Percentiles rank a stretch among this genome's conserved stretches.
These are phyloP conservation scores for Inga leiocalycina DNA, from an alignment of 306 rosid species.

Conservation along the genomic window DNA sequence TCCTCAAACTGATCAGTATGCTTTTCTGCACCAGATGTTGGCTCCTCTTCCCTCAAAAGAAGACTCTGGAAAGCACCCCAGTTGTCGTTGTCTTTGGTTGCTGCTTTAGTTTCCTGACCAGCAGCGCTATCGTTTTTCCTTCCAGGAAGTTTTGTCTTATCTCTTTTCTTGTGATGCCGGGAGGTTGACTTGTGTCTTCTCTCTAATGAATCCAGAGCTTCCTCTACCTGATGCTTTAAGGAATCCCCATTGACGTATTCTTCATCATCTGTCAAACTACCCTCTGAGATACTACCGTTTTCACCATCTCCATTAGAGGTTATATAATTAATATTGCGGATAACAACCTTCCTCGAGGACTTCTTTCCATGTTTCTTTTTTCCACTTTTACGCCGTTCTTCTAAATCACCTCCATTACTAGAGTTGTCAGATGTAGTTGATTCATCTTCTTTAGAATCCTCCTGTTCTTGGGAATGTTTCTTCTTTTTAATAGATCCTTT, in stretches of 20 bases:
- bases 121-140: conserved; percentile 39
- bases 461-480: conserved; percentile 55
- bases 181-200: conserved; percentile 67
- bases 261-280: conserved; percentile 64
- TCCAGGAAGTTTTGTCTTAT: conserved; percentile 37
- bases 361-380: conserved; percentile 73
- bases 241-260: conserved; percentile 70
- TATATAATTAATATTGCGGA: conserved; percentile 95
- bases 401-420: conserved; percentile 70
- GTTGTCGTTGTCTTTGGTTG: conserved; percentile 49
- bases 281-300: conserved; percentile 67
- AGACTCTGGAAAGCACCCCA: conserved; percentile 97
- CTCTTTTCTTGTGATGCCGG: conserved; percentile 58
- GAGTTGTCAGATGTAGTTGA: conserved; percentile 58
- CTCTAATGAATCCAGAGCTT: conserved; percentile 81
- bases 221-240: conserved; percentile 85
- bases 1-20: conserved; percentile 46
- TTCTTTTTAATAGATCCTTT: conserved; percentile 63
- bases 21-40: conserved; percentile 44
- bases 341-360: conserved; percentile 87
- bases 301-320: conserved; percentile 83
- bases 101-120: conserved; percentile 37
- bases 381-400: conserved; percentile 44
- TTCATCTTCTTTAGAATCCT: conserved; percentile 63
- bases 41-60: conserved; percentile 75